Conservation (phyloP, 768 basidiomycete species). For the Russula olivacea region DNA sequence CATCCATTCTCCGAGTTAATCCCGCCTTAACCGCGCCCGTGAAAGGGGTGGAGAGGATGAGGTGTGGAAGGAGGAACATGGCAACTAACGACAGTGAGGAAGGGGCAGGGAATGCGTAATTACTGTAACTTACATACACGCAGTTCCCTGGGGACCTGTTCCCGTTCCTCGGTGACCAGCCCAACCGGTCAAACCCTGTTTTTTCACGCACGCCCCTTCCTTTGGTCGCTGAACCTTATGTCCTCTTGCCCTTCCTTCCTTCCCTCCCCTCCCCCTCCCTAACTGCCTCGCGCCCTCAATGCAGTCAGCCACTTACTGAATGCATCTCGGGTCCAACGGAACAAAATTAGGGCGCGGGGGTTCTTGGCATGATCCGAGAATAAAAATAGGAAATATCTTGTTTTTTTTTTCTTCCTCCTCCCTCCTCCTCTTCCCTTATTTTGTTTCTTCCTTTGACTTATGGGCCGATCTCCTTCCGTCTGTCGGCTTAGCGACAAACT, state of each 20-base stretch:
- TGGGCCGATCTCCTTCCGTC: slow-evolving; percentile 15
- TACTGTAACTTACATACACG: not conserved
- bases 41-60: not conserved
- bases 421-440: not conserved
- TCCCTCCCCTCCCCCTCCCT: not conserved
- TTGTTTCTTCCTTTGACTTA: not conserved
- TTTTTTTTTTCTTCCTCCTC: too few relatives aligned
- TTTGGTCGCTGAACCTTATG: slow-evolving; percentile 15
- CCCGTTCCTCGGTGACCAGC: slow-evolving; percentile 18
- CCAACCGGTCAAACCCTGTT: slow-evolving; percentile 14
- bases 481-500: slow-evolving; percentile 8
- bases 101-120: not conserved
- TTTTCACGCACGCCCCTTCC: slow-evolving; percentile 7
- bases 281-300: not conserved
- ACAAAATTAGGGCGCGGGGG: not conserved
- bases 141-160: slow-evolving; percentile 8
- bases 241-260: not conserved
- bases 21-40: not conserved
- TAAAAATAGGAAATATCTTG: not conserved
- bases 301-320: slow-evolving; percentile 3
- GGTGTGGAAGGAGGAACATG: not conserved
- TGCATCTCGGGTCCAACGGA: not conserved
- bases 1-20: not conserved
- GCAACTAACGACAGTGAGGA: not conserved
- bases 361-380: slow-evolving; percentile 12